These are phyloP conservation scores for Nicotiana rustica DNA, from an alignment of 305 asterid species.

Conservation along the genomic window DNA sequence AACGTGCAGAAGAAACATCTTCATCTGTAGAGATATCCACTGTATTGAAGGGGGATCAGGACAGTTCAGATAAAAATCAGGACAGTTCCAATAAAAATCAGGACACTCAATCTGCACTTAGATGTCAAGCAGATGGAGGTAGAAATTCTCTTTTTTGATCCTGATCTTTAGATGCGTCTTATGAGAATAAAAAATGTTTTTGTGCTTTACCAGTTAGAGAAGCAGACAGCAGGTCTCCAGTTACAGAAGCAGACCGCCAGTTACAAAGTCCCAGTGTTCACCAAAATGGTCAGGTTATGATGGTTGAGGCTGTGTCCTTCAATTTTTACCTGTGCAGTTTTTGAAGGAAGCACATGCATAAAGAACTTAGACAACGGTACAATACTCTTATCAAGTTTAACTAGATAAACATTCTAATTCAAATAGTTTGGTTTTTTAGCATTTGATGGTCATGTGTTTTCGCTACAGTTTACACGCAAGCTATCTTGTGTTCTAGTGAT, in stretches of 20 bases:
- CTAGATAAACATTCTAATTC: conserved; percentile 18
- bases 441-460: conserved; percentile 10
- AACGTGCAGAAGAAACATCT: conserved; percentile 38
- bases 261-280: conserved; percentile 22
- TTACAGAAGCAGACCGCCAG: too few relatives aligned
- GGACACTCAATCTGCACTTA: conserved; percentile 42
- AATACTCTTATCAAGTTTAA: conserved; percentile 14
- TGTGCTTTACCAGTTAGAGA: conserved; percentile 32
- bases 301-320: conserved; percentile 44
- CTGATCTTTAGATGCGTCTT: neutral
- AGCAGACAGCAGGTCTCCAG: conserved; percentile 38
- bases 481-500: neutral
- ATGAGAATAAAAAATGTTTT: conserved; percentile 28
- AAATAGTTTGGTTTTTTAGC: conserved; percentile 3
- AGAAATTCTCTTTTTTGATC: conserved; percentile 23
- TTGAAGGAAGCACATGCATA: conserved; percentile 40
- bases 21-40: conserved; percentile 36
- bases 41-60: conserved; percentile 30
- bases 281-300: conserved; percentile 45
- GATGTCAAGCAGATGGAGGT: conserved; percentile 50
- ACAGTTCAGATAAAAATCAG: conserved; percentile 29
- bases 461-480: neutral
- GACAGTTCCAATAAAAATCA: conserved; percentile 33
- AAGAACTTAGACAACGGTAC: conserved; percentile 33
- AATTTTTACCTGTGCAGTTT: conserved; percentile 45